Evolutionary conservation across 2,329 filamentous ascomycete species (phyloP), one percentile per base, ranked within the genome.

Genomic region (Coniochaeta sp.): DNA sequence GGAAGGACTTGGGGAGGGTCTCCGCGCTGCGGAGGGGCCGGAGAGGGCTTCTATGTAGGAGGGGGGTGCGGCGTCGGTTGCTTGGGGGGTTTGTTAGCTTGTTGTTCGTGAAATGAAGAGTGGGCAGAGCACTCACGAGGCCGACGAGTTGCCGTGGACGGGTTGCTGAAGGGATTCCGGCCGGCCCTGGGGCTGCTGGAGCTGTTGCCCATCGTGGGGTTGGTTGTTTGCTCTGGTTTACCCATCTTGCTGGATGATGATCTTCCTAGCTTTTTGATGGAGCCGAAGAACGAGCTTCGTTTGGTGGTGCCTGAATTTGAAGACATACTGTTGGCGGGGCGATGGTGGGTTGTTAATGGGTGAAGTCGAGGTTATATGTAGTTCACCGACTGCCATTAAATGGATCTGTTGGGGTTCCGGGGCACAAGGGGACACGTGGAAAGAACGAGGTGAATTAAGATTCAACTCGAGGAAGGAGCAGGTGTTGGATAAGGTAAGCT

Each of bases 51-150:
- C 53, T 46, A 51, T 52, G 51, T 57, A 60, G 50, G 71, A 71
- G 18, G 70, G 63, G 4, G 71, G 71, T 20, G 69, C 68, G 6
- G 66, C 60, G 10, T 69, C 66, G 13, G 53, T 51, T 40, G 48
- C 60, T 65, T 51, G 6, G 14, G n/a, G 20, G 27, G 27, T n/a
- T 28, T 48, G 51, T 51, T 31, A 24, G 48, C 38, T n/a, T 53
- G 48, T 24, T 20, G 20, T 40, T n/a, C 16, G 24, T 40, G 6
- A 24, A 40, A 20, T 35, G 4, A 40, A 24, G 35, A 20, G 16
- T 40, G 9, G 28, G 28, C 22, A 24, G 7, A 8, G 24, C 12
- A 57, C 58, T 57, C 48, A 60, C 58, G 6, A 6, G 59, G 58
- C 2, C 57, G 53, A 27, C 56, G 56, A 8, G 54, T 57, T 40